Evolutionary conservation across 1,139 yeast genomes (phyloP).

Genomic region (Protomyces gravidus): DNA sequence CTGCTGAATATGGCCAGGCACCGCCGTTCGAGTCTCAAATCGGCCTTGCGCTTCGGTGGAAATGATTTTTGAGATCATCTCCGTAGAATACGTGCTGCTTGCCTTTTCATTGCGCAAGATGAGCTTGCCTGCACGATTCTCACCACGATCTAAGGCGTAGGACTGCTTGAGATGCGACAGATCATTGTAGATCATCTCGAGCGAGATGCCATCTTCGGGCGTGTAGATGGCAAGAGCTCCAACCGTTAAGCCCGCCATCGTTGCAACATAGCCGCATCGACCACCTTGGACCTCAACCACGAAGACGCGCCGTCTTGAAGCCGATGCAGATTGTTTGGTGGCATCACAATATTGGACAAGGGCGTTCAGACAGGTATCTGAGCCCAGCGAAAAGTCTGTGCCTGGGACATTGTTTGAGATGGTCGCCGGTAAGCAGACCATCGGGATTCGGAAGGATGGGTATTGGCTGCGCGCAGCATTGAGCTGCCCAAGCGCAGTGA

Average conservation of each 20-base stretch:
- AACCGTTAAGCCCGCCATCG: conserved; percentile 78
- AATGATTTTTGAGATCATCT: conserved; percentile 75
- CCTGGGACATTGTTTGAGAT: conserved; percentile 98
- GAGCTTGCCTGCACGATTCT: conserved; percentile 78
- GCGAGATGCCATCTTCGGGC: conserved; percentile 78
- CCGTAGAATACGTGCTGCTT: conserved; percentile 73
- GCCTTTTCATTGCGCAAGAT: conserved; percentile 82
- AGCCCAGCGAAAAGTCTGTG: conserved; percentile 86
- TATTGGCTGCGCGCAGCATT: conserved; percentile 65
- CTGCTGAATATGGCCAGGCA: conserved; percentile 98
- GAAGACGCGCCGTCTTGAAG: conserved; percentile 89
- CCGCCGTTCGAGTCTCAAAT: conserved; percentile 90
- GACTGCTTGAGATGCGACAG: conserved; percentile 64
- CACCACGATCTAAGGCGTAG: conserved; percentile 72
- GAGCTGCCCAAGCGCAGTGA: conserved; percentile 72
- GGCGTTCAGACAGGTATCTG: conserved; percentile 89
- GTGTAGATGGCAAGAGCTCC: conserved; percentile 93
- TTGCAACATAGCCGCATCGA: conserved; percentile 86
- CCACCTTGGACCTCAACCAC: conserved; percentile 98
- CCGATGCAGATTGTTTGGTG: conserved; percentile 89
- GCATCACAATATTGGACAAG: conserved; percentile 90
- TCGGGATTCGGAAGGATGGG: conserved; percentile 89
- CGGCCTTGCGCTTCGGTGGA: conserved; percentile 68
- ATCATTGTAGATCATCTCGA: conserved; percentile 71
- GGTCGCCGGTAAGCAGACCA: conserved; percentile 90